phyloP scores from a whole-genome alignment of 305 asterid species.

The Fraxinus albicans region DNA sequence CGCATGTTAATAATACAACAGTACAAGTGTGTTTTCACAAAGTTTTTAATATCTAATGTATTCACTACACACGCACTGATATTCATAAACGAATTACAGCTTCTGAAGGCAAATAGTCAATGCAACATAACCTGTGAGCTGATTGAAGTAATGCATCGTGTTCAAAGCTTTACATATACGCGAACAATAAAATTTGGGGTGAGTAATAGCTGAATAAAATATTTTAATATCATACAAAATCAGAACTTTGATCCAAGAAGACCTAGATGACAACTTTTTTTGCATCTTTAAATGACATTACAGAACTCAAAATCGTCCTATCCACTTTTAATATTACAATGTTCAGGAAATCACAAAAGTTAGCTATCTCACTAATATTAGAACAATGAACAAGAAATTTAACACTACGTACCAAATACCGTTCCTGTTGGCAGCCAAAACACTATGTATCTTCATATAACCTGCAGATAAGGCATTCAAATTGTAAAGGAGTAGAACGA shows the following conservation, averaged over 20 bases:
- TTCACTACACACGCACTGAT: not conserved
- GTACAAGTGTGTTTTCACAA: not conserved
- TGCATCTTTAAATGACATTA: not conserved
- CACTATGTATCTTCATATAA: slow-evolving; percentile 35
- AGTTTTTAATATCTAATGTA: not conserved
- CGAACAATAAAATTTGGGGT: not conserved
- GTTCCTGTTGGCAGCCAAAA: slow-evolving; percentile 32
- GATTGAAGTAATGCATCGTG: not conserved
- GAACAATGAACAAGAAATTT: slow-evolving; percentile 17
- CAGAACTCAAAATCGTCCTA: not conserved
- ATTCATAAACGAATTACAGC: not conserved
- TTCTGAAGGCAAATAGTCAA: not conserved
- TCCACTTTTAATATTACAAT: not conserved
- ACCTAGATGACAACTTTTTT: not conserved
- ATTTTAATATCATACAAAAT: not conserved
- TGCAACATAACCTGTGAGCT: not conserved
- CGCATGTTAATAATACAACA: not conserved
- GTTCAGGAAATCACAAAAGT: not conserved
- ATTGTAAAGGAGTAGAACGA: slow-evolving; percentile 24
- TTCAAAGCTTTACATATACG: not conserved
- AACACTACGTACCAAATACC: slow-evolving; percentile 36
- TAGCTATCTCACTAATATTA: not conserved
- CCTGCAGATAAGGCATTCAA: slow-evolving; percentile 48
- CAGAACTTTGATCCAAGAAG: not conserved
- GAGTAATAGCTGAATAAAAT: not conserved